Base-by-base conservation (phyloP, 2,329 filamentous ascomycete genomes). In the Pestalotiopsis sp. region DNA sequence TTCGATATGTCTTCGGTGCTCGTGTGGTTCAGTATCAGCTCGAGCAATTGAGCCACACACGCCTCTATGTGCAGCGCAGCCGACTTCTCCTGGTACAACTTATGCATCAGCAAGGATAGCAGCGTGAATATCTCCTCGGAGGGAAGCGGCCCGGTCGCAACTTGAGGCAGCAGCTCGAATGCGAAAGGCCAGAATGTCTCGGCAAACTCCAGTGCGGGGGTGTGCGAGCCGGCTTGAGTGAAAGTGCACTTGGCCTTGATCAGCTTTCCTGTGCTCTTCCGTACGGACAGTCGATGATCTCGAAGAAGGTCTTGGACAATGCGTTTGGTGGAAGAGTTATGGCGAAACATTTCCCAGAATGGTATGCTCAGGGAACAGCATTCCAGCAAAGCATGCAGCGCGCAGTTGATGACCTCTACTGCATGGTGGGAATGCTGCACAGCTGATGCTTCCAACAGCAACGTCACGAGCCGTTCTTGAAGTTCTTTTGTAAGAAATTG, bases 151-250 rank as follows among this genome's bases (percentile, higher is more conserved):
- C 76, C 71, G 1, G 41, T 62, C 3, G 77, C 75, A 25, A 82
- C 82, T 63, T 75, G 74, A 17, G 77, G 78, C 6, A 85, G 73
- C 36, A 85, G 75, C 36, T 76, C 75, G 23, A 77, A 74, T 25
- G 80, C 70, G 56, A 80, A 76, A 4, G 85, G 82, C 85, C 86
- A 87, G 69, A 88, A 84, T 41, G 84, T 80, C 17, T 80, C 76
- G 14, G 81, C 79, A 66, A 87, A 83, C 13, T 81, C 80, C 3
- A 77, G 70, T 3, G 81, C 74, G 11, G 75, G 74, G 13, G 81
- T 76, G 14, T 72, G 71, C 4, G 73, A 71, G 69, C 73, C 70
- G 68, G 75, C 69, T 70, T 68, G 66, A 38, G 70, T 73, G 49
- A 72, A 72, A 49, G 70, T 49, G 31, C 67, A 69, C 62, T 70